A percentile compares a stretch with the other conserved stretches of the same genome.
These are phyloP conservation scores for Colletotrichum gloeosporioides DNA, from an alignment of 2,329 filamentous ascomycete species.

Conservation along the genomic window DNA sequence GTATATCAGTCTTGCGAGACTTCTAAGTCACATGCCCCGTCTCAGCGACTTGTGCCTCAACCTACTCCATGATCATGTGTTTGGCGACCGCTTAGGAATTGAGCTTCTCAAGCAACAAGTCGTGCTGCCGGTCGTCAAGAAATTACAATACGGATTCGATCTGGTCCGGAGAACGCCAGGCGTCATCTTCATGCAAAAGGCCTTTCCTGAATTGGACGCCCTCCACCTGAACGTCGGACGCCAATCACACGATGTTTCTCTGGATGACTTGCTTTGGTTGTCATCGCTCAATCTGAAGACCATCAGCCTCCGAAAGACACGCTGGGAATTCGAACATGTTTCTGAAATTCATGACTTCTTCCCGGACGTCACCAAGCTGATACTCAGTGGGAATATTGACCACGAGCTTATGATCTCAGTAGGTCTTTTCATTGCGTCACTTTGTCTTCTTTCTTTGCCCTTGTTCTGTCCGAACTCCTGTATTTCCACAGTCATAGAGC, in stretches of 20 bases:
- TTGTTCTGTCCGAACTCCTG: neutral
- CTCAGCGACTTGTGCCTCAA: neutral
- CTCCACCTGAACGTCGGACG: neutral
- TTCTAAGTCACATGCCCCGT: neutral
- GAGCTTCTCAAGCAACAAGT: too few species aligned
- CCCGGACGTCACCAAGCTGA: neutral
- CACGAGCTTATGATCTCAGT: neutral
- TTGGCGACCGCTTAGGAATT: too few species aligned
- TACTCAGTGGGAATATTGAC: rapidly evolving
- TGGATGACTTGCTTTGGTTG: rapidly evolving
- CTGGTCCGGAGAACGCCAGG: too few species aligned
- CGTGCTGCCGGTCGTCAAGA: too few species aligned
- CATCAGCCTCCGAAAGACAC: neutral
- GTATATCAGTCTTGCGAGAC: rapidly evolving
- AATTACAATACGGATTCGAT: too few species aligned
- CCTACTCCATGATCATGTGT: too few species aligned
- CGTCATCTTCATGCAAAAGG: too few species aligned
- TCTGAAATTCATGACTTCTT: neutral
- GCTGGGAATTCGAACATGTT: neutral
- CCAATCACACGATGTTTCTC: rapidly evolving
- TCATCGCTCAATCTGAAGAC: neutral
- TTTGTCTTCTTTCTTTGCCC: too few species aligned
- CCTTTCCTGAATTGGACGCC: too few species aligned
- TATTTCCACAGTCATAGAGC: rapidly evolving
- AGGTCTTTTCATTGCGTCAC: neutral